These are phyloP conservation scores for Yamadazyma jaroonii DNA, from an alignment of 1,139 yeast species.

Conservation along the genomic window DNA sequence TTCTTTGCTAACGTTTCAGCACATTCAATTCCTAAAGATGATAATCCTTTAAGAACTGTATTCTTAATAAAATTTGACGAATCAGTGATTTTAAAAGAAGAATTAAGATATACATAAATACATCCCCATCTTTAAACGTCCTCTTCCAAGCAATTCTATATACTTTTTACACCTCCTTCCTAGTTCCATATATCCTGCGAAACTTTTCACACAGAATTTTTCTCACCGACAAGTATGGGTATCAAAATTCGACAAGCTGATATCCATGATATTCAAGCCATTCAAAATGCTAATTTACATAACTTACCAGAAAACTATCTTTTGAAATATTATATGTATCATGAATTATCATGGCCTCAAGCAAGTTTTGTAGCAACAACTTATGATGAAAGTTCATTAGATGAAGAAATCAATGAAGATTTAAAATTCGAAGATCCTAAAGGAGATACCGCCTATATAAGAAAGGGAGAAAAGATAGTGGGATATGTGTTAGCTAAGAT, in stretches of 20 bases:
- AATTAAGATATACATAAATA: slow-evolving; percentile 4
- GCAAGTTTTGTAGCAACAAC: slow-evolving; percentile 95
- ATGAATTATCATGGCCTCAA: slow-evolving; percentile 95
- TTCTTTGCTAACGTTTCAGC: slow-evolving; percentile 87
- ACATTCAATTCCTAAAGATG: slow-evolving; percentile 72
- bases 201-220: not conserved
- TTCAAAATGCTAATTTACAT: slow-evolving; percentile 93
- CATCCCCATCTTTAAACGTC: no score
- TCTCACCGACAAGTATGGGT: slow-evolving; percentile 47
- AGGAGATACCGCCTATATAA: slow-evolving; percentile 56
- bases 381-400: slow-evolving; percentile 41
- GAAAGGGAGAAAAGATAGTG: slow-evolving; percentile 72
- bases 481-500: slow-evolving; percentile 95
- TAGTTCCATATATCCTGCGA: no score
- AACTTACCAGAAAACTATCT: slow-evolving; percentile 94
- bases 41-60: slow-evolving; percentile 70
- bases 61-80: slow-evolving; percentile 76
- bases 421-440: slow-evolving; percentile 38
- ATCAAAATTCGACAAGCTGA: slow-evolving; percentile 89
- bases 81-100: slow-evolving; percentile 56
- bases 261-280: slow-evolving; percentile 82
- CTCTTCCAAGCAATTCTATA: no score
- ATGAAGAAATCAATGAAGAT: slow-evolving; percentile 30
- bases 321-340: slow-evolving; percentile 90
- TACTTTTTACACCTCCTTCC: no score